Conservation (phyloP, 192 early-diverging fungal genomes). For the Mortierella claussenii region DNA sequence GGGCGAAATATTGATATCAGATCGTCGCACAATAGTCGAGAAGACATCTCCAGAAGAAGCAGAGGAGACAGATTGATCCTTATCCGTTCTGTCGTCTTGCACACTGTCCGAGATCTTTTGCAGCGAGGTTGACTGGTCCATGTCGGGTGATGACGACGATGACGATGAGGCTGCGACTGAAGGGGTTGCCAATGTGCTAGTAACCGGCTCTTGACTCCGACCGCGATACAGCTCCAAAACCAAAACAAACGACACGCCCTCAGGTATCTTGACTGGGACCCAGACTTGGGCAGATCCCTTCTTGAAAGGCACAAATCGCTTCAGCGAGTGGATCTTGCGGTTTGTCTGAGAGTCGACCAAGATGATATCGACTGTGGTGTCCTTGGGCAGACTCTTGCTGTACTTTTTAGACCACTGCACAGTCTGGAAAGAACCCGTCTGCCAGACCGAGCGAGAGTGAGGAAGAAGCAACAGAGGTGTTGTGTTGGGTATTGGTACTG, state of each 20-base stretch:
- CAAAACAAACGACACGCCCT: constrained; percentile 25
- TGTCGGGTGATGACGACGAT: neutral
- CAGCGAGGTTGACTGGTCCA: neutral
- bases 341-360: constrained; percentile 35
- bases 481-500: constrained; percentile 4
- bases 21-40: constrained; percentile 29
- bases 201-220: constrained; percentile 30
- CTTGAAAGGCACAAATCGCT: constrained; percentile 38
- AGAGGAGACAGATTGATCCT: neutral
- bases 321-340: constrained; percentile 33
- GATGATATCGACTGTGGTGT: constrained; percentile 45
- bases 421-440: constrained; percentile 29
- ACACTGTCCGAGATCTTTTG: constrained; percentile 1
- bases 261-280: constrained; percentile 26
- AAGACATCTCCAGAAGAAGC: neutral
- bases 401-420: constrained; percentile 43
- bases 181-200: neutral
- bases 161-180: neutral
- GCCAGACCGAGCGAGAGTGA: constrained; percentile 34
- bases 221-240: constrained; percentile 44
- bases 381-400: constrained; percentile 17
- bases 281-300: constrained; percentile 26
- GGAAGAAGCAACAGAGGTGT: constrained; percentile 29
- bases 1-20: constrained; percentile 32
- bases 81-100: neutral